These are phyloP conservation scores for Echria macrotheca DNA, from an alignment of 495 filamentous ascomycete species.

Conservation along the genomic window DNA sequence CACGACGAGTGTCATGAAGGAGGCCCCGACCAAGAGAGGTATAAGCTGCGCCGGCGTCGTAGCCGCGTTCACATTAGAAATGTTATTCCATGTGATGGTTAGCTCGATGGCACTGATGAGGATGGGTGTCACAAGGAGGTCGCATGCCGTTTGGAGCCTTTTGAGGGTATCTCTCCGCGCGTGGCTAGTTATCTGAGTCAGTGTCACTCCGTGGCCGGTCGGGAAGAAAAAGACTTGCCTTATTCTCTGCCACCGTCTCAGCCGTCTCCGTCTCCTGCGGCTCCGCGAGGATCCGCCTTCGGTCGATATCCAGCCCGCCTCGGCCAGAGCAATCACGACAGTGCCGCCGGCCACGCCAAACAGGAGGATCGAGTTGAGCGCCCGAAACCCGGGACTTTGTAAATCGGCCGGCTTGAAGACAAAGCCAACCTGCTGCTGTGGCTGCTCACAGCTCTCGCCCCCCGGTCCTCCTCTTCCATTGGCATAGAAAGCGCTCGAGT, in stretches of 20 bases:
- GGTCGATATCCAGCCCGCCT: not conserved
- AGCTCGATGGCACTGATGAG: conserved; percentile 34
- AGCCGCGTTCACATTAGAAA: conserved; percentile 20
- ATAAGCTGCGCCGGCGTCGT: conserved; percentile 32
- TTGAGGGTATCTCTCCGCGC: conserved; percentile 6
- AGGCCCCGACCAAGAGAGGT: conserved; percentile 27
- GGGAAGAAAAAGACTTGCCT: not conserved
- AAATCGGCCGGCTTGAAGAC: conserved; percentile 21
- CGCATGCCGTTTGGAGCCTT: conserved; percentile 22
- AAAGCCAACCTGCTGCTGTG: conserved; percentile 20
- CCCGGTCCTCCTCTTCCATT: not conserved
- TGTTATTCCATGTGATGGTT: conserved; percentile 35
- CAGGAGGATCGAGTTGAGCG: conserved; percentile 22
- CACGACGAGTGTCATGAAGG: not conserved
- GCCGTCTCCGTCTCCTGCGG: conserved; percentile 7
- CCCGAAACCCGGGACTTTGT: conserved; percentile 15
- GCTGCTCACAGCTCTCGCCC: not conserved
- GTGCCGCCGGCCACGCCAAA: conserved; percentile 10
- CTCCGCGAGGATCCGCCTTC: not conserved
- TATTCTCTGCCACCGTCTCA: not conserved
- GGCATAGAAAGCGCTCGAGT: not conserved
- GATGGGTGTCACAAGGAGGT: conserved; percentile 22
- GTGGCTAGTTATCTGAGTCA: not conserved
- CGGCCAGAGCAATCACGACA: conserved; percentile 6
- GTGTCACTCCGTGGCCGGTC: not conserved